phyloP scores from a whole-genome alignment of 257 asterid species.

The Datura wrightii region DNA sequence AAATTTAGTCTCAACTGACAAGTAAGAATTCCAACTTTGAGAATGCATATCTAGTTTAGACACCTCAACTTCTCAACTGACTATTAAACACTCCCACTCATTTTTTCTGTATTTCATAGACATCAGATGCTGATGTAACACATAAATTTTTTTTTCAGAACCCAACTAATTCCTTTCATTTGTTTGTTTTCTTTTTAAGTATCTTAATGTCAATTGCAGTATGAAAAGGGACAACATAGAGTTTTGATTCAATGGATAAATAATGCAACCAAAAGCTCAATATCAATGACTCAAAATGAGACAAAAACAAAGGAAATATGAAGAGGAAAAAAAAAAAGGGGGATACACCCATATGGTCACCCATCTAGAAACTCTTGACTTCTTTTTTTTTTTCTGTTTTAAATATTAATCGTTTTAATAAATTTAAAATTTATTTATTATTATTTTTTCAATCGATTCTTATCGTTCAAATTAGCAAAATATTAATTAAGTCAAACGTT shows the following conservation, averaged over 20 bases:
- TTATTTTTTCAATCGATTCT: not conserved
- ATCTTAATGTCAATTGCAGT: not conserved
- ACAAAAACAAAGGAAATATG: not conserved
- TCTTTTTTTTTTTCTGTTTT: not conserved
- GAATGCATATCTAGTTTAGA: too few relatives aligned
- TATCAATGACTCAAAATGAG: not conserved
- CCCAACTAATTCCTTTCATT: not conserved
- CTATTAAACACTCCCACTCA: too few relatives aligned
- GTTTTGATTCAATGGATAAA: conserved; percentile 10
- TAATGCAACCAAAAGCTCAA: not conserved
- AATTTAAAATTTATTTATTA: not conserved
- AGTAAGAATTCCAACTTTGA: too few relatives aligned
- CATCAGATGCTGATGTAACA: too few relatives aligned
- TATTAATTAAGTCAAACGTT: not conserved
- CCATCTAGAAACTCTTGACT: conserved; percentile 29
- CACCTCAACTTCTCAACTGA: too few relatives aligned
- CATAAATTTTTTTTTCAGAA: too few relatives aligned
- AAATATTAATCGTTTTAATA: not conserved
- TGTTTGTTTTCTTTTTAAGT: not conserved
- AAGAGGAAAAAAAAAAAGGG: not conserved
- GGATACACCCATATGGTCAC: not conserved
- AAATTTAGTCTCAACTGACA: too few relatives aligned
- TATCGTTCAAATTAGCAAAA: not conserved
- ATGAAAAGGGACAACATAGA: conserved; percentile 17
- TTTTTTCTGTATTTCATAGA: too few relatives aligned